Evolutionary conservation across 768 basidiomycete genomes (phyloP).

Genomic region (Sutorius australiensis): DNA sequence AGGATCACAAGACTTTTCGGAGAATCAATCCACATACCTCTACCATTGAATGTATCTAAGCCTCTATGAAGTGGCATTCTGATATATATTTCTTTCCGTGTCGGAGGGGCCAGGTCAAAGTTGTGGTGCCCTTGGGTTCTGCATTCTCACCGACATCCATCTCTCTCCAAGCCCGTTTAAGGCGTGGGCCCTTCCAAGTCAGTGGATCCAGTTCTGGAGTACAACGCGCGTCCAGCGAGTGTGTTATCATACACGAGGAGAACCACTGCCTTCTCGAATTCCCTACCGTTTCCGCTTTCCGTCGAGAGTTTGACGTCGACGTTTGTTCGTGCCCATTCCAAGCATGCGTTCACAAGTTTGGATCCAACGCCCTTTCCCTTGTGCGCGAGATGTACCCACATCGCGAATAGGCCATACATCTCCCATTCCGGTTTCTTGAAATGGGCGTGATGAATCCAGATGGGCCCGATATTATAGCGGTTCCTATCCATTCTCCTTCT

Average conservation of each 20-base stretch:
- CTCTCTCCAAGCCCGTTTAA: constrained; percentile 11
- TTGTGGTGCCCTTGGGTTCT: constrained; percentile 10
- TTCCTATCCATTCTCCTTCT: constrained; percentile 21
- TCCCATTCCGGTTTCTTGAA: constrained; percentile 18
- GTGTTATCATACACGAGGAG: constrained; percentile 12
- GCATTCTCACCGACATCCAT: constrained; percentile 31
- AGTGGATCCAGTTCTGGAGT: constrained; percentile 21
- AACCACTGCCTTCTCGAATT: constrained; percentile 15
- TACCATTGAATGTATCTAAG: neutral
- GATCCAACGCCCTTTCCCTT: constrained; percentile 21
- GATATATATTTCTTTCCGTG: neutral
- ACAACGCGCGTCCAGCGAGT: constrained; percentile 15
- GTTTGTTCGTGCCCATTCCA: constrained; percentile 25
- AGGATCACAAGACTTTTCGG: neutral
- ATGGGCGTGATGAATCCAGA: constrained; percentile 1
- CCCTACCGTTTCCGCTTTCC: neutral
- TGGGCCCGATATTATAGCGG: constrained; percentile 11
- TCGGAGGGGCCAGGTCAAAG: too few relatives aligned
- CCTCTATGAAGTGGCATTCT: neutral
- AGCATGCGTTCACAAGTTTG: constrained; percentile 13
- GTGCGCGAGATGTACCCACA: constrained; percentile 31
- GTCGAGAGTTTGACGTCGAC: constrained; percentile 9
- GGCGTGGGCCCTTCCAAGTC: constrained; percentile 8
- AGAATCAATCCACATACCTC: neutral
- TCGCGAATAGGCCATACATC: constrained; percentile 18